Conservation (phyloP, 371 early-diverging fungal genomes). For the Saksenaea vasiformis region DNA sequence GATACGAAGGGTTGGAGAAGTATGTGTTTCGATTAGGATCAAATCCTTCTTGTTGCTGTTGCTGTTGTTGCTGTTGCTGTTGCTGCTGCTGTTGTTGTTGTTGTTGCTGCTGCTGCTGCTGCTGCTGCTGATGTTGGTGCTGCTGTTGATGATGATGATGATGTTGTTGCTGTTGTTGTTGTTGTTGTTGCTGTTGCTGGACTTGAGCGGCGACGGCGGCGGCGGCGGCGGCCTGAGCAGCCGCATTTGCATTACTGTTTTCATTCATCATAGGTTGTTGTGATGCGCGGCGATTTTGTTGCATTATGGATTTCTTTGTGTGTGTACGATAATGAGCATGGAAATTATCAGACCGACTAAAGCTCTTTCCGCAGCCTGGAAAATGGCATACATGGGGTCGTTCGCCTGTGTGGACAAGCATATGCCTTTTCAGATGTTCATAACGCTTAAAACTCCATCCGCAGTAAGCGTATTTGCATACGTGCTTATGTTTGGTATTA, state of each 20-base stretch:
- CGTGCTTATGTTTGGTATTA: constrained; percentile 43
- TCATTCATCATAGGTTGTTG: not conserved
- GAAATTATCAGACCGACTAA: constrained; percentile 78
- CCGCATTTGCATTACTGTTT: not conserved
- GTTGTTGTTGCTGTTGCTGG: not conserved
- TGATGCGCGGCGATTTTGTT: constrained; percentile 2
- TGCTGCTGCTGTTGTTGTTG: not conserved
- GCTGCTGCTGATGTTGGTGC: constrained; percentile 4
- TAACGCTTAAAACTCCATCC: constrained; percentile 75
- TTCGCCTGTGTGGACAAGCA: constrained; percentile 67
- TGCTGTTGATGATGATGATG: constrained; percentile 5
- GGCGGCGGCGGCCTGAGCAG: not conserved
- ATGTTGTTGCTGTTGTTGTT: constrained; percentile 7
- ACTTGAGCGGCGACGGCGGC: not conserved
- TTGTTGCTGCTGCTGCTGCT: not conserved
- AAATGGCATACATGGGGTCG: constrained; percentile 71
- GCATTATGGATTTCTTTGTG: constrained; percentile 33
- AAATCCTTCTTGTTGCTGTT: constrained; percentile 8
- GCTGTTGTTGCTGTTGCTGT: not conserved
- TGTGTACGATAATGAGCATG: constrained; percentile 64
- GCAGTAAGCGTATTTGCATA: constrained; percentile 55
- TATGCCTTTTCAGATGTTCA: constrained; percentile 84
- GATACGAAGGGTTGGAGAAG: not conserved
- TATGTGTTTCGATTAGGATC: not conserved
- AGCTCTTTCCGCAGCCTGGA: constrained; percentile 68